Percentiles rank a stretch among this genome's conserved stretches.
Conservation (phyloP, 2,329 filamentous ascomycete species). For the Aspergillus versicolor region DNA sequence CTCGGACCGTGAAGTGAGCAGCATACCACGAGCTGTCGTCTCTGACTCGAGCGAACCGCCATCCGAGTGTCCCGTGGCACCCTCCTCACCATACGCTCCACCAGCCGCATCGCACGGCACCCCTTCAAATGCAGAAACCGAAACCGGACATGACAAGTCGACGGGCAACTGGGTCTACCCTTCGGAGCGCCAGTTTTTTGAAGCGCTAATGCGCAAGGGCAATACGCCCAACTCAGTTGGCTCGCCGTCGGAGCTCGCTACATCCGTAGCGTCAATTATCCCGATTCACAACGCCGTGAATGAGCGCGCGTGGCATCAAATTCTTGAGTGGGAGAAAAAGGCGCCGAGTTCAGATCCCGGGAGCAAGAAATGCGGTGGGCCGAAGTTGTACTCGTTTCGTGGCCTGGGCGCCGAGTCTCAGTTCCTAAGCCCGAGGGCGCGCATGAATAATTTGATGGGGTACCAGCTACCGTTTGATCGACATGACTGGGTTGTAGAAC, state of each 20-base stretch:
- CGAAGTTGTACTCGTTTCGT: constrained; percentile 78
- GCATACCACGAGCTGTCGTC: constrained; percentile 67
- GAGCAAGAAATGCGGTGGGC: constrained; percentile 70
- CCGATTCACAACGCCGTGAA: constrained; percentile 99
- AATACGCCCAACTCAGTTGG: constrained; percentile 59
- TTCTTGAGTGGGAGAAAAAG: constrained; percentile 80
- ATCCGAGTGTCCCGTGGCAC: constrained; percentile 23
- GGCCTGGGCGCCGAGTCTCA: constrained; percentile 56
- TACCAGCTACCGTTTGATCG: constrained; percentile 91
- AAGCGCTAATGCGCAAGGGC: constrained; percentile 91
- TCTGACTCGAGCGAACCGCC: constrained; percentile 17
- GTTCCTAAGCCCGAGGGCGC: constrained; percentile 75
- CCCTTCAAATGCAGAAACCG: constrained; percentile 73
- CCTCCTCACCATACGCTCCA: constrained; percentile 33
- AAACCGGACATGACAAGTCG: constrained; percentile 67
- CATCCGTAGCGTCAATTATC: constrained; percentile 87
- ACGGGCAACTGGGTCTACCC: constrained; percentile 97
- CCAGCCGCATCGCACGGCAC: constrained; percentile 30
- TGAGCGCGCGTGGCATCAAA: constrained; percentile 91
- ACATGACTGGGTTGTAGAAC: constrained; percentile 95
- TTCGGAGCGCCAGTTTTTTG: constrained; percentile 96
- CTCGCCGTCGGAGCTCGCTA: constrained; percentile 47
- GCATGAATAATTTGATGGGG: constrained; percentile 80
- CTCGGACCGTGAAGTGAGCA: constrained; percentile 71
- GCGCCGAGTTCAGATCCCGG: constrained; percentile 55